A percentile compares a stretch with the other conserved stretches of the same genome.
phyloP scores from a whole-genome alignment of 2,329 filamentous ascomycete genomes.

The Neopestalotiopsis rosae region DNA sequence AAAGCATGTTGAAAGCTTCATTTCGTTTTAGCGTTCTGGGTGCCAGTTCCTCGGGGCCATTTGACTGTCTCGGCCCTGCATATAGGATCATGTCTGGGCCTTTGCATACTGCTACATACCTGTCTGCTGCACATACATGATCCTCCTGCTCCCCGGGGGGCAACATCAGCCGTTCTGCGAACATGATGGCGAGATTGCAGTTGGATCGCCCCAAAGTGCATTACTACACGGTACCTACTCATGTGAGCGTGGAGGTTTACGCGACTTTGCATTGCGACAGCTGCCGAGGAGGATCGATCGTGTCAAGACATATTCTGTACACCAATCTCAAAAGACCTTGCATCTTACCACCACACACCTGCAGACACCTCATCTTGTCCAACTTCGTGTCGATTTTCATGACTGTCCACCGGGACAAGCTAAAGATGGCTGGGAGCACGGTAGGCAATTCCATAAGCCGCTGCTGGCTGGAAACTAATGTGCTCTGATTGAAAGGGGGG shows the following conservation, averaged over 20 bases:
- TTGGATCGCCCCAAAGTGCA: not conserved
- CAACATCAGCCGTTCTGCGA: not conserved
- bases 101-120: not conserved
- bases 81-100: not conserved
- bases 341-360: not conserved
- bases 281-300: slow-evolving; percentile 9
- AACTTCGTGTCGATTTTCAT: slow-evolving; percentile 11
- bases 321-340: slow-evolving; percentile 1
- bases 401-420: not conserved
- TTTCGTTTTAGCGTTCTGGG: slow-evolving; percentile 1
- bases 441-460: not conserved
- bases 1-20: not conserved
- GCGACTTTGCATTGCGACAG: not conserved
- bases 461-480: not conserved
- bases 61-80: not conserved
- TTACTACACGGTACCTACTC: not conserved
- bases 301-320: not conserved
- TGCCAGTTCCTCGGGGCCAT: not conserved
- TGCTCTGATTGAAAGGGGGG: not conserved
- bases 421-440: not conserved
- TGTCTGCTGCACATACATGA: not conserved
- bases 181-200: not conserved
- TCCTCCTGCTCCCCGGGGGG: not conserved
- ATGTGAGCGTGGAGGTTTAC: not conserved
- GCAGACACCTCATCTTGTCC: not conserved